phyloP scores from a whole-genome alignment of 2,329 filamentous ascomycete species.

The Aspergillus niger region DNA sequence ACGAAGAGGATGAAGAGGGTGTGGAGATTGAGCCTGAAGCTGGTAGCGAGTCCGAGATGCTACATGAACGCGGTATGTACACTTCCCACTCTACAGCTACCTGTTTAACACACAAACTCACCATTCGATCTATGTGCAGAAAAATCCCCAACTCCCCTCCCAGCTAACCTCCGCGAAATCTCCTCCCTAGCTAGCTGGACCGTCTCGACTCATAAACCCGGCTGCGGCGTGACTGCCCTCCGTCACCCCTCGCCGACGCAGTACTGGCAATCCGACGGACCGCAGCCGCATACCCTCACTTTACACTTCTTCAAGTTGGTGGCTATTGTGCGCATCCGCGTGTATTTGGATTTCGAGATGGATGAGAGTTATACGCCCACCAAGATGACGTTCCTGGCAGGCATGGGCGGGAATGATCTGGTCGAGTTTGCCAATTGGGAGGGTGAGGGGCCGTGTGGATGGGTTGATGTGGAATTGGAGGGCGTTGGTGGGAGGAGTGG shows the following conservation, averaged over 20 bases:
- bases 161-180: conserved; percentile 59
- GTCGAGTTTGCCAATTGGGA: conserved; percentile 82
- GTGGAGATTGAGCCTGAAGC: background rate
- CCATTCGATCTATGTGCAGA: conserved; percentile 22
- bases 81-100: background rate
- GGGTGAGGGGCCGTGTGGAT: conserved; percentile 78
- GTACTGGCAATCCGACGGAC: conserved; percentile 69
- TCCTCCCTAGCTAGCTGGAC: conserved; percentile 68
- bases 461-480: conserved; percentile 79
- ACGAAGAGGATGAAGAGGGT: conserved; percentile 26
- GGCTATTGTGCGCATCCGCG: conserved; percentile 52
- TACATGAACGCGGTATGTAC: conserved; percentile 37
- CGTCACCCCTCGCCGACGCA: conserved; percentile 58
- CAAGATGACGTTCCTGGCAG: conserved; percentile 83
- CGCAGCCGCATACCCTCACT: conserved; percentile 64
- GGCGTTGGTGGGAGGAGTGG: conserved; percentile 57
- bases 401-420: conserved; percentile 87
- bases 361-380: conserved; percentile 98
- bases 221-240: conserved; percentile 62
- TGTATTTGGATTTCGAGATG: conserved; percentile 79
- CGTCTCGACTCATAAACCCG: conserved; percentile 63
- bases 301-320: conserved; percentile 63
- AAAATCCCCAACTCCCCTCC: conserved; percentile 40
- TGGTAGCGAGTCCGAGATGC: conserved; percentile 25
- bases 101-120: background rate